These are phyloP conservation scores for Trametes hirsuta DNA, from an alignment of 1,284 basidiomycete species.

Conservation along the genomic window DNA sequence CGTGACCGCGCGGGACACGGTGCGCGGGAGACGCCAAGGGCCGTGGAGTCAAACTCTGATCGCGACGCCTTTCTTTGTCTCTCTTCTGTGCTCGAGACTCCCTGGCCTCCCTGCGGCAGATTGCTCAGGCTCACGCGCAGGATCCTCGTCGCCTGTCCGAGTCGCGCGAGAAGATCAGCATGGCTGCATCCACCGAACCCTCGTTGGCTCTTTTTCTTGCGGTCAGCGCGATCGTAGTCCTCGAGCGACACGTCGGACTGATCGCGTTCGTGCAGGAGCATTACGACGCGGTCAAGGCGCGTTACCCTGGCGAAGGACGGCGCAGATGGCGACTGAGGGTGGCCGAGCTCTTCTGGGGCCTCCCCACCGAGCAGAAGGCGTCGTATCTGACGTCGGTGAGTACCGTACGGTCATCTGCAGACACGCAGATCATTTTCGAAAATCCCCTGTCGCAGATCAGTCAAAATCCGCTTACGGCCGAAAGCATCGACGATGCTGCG, in stretches of 20 bases:
- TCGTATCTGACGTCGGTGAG: conserved; percentile 26
- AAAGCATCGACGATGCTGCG: conserved; percentile 22
- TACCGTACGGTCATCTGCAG: not conserved
- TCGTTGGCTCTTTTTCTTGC: conserved; percentile 29
- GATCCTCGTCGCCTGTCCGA: not conserved
- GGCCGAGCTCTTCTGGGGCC: conserved; percentile 44
- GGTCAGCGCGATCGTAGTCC: conserved; percentile 24
- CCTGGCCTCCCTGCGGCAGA: not conserved
- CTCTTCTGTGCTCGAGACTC: not conserved
- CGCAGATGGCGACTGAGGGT: conserved; percentile 43
- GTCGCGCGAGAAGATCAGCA: not conserved
- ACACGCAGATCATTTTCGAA: not conserved
- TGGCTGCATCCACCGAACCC: conserved; percentile 6
- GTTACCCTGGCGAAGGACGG: conserved; percentile 43
- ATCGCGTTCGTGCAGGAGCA: conserved; percentile 34
- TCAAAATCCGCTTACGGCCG: conserved; percentile 18
- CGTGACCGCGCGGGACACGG: conserved; percentile 4
- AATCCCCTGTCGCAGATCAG: conserved; percentile 14
- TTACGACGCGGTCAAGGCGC: conserved; percentile 40
- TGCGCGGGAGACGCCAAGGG: conserved; percentile 6
- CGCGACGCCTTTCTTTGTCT: conserved; percentile 1
- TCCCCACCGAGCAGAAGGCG: conserved; percentile 30
- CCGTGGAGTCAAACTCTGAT: conserved; percentile 12
- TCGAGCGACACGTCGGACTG: conserved; percentile 6
- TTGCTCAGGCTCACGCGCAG: not conserved